Base-by-base conservation (phyloP, 192 early-diverging fungal genomes). In the Entrophospora sp. region DNA sequence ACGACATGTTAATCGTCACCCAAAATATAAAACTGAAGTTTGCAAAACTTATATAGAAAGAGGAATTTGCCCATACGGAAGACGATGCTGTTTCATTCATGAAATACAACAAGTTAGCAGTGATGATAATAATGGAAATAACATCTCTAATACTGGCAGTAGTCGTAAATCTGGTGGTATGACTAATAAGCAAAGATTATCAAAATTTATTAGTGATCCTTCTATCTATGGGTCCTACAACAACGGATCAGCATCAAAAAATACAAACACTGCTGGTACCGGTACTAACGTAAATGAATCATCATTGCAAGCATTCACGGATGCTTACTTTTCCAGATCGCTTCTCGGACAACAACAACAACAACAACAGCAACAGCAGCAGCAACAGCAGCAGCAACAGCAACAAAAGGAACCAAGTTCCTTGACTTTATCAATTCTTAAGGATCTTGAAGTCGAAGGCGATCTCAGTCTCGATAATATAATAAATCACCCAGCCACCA, bases 81-180 rank as follows among this genome's bases (percentile, higher is more conserved):
- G 85, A 64, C 91, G 95, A 32, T 97, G 95, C 73, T 93, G 91
- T 59, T 97, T 97, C 74, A 87, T 93, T 51, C 93, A 96, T 61
- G 81, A 75, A 5, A 69, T 72, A 2, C 75, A 81, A 43, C 80
- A 85, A 10, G 9, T 25, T 7, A 4, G 5, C 7, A 5, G 9
- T 5, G 5, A 5, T 9, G 20, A 48, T 7, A 7, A 48, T 5
- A 9, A 20, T 48, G 13, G 45, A 48, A 48, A 48, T 48, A 48
- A 20, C 18, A 20, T 48, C 4, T 9, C 9, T 48, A 48, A 20
- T 18, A n/a, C n/a, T n/a, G n/a, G n/a, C n/a, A n/a, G n/a, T n/a
- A 5, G 13, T 5, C 45, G 9, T 18, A 48, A 48, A 18, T 18
- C 45, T n/a, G 10, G 18, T 48, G 5, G 4, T 18, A 48, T 18